Percentiles rank a stretch among this genome's conserved stretches.
Conservation (phyloP, 441 rosid species). For the Mallotus repandus region DNA sequence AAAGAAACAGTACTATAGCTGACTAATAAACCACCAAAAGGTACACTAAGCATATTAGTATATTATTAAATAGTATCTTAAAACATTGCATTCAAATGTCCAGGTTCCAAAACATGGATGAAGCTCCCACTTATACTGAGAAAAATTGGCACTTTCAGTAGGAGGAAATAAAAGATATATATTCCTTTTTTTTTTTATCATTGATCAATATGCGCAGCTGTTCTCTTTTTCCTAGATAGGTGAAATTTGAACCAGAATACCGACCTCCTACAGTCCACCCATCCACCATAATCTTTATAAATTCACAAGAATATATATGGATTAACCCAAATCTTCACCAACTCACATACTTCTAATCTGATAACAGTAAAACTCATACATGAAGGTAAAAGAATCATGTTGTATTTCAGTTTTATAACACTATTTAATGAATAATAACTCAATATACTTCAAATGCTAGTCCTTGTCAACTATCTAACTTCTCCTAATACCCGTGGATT, state of each 20-base stretch:
- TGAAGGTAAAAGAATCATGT: background rate
- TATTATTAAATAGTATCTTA: background rate
- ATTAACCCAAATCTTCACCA: background rate
- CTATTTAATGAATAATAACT: background rate
- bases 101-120: background rate
- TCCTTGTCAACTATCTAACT: background rate
- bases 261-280: background rate
- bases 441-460: background rate
- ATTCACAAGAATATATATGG: background rate
- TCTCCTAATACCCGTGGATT: background rate
- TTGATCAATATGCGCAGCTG: background rate
- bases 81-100: background rate
- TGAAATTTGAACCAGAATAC: background rate
- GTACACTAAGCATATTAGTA: background rate
- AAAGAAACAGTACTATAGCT: too few relatives aligned
- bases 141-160: background rate
- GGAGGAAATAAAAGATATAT: background rate
- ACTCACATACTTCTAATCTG: background rate
- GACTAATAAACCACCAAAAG: background rate
- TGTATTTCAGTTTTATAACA: too few relatives aligned
- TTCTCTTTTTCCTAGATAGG: background rate
- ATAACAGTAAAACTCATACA: background rate
- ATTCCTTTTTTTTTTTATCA: background rate
- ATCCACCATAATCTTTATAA: background rate
- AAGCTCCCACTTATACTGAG: background rate